Base-by-base conservation (phyloP, 257 asterid species). In the Jacaranda copaia region DNA sequence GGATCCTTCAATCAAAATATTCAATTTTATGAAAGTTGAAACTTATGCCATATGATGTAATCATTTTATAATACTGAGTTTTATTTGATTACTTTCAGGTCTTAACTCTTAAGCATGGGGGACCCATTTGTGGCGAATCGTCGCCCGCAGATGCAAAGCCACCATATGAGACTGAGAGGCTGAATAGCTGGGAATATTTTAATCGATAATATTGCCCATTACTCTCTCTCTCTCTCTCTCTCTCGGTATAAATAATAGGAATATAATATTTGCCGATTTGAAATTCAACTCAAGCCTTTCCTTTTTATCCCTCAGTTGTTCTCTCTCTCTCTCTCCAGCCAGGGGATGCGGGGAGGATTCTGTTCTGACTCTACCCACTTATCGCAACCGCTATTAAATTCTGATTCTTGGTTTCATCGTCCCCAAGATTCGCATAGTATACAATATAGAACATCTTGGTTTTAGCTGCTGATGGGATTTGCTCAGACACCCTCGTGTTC, bases 111-210 rank as follows among this genome's bases (percentile, higher is more conserved):
- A 8, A 32, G 18, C 9, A 1, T 11, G 9, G 80, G 70, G 91
- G 81, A 9, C 87, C 86, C 87, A 78, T 72, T 69, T 70, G 85
- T 73, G 88, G 85, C 88, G 90, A 79, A 74, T 80, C 88, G 86
- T 51, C 71, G 8, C 74, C 75, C 35, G 48, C 76, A 77, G 40
- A 57, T n/a, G 38, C 63, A 68, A 66, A 14, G 66, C 72, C 14
- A 3, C 75, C 35, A 48, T 55, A 39, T 58, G 77, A 68, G 72
- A 52, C 20, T 58, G 77, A 68, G 72, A 52, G 74, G 69, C 68
- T 56, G 19, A 40, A 67, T n/a, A 38, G 39, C 35, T 53, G 61
- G 46, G 62, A 76, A 69, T 62, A 42, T 32, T 57, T 39, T 43
- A 18, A 66, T 49, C 52, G 4, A 39, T 36, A 62, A 63, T 63